Evolutionary conservation across 2,329 filamentous ascomycete genomes (phyloP).

Genomic region (Colletotrichum higginsianum): DNA sequence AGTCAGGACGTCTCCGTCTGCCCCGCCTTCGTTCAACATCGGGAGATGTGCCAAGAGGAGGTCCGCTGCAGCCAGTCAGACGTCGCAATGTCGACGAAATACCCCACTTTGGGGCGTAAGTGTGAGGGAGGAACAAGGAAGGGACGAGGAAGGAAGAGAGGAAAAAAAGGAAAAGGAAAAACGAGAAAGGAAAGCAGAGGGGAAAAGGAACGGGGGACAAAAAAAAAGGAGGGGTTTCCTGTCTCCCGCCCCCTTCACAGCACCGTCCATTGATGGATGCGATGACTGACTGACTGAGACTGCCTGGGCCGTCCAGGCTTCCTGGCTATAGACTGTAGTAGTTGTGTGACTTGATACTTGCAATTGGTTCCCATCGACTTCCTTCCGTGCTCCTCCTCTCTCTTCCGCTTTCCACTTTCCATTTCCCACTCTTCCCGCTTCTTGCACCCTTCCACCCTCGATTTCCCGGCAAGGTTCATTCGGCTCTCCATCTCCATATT

Average conservation of each 20-base stretch:
- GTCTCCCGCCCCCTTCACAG: neutral
- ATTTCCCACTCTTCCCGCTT: neutral
- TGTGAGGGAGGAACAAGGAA: conserved; percentile 1
- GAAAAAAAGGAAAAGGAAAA: neutral
- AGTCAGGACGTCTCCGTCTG: neutral
- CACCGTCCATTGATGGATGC: neutral
- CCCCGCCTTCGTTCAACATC: conserved; percentile 4
- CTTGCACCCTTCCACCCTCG: neutral
- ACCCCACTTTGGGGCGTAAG: conserved; percentile 21
- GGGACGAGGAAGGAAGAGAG: neutral
- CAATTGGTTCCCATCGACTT: neutral
- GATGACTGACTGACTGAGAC: neutral
- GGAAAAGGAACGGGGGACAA: neutral
- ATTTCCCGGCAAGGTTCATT: neutral
- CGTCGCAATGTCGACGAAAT: conserved; percentile 16
- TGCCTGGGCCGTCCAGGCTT: neutral
- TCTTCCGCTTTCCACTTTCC: too few relatives aligned
- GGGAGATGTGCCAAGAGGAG: neutral
- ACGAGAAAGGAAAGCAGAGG: neutral
- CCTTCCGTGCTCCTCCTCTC: neutral
- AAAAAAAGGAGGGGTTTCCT: neutral
- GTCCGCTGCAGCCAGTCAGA: conserved; percentile 13
- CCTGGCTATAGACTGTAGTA: neutral
- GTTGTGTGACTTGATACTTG: too few relatives aligned
- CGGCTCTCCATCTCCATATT: conserved; percentile 7